A percentile compares a stretch with the other conserved stretches of the same genome.
Conservation (phyloP, 164 flowering plant species). For the Vitis riparia region DNA sequence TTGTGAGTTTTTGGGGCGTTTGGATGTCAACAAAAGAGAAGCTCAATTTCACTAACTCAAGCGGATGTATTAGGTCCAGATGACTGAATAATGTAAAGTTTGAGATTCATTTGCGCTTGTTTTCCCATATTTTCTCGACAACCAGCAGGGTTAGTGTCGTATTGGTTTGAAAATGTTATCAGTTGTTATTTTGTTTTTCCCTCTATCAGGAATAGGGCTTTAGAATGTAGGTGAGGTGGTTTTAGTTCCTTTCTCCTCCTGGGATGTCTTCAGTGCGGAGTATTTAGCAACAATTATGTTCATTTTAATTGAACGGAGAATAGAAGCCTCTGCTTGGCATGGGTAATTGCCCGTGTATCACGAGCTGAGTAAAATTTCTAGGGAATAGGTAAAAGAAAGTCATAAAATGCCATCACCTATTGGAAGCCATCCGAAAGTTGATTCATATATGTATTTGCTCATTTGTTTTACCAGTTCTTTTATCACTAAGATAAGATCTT, state of each 20-base stretch:
- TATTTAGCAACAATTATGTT: not conserved
- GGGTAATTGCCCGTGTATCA: not conserved
- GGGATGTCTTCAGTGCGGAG: not conserved
- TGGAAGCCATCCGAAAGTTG: too few species aligned
- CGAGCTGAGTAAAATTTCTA: not conserved
- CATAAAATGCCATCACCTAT: too few species aligned
- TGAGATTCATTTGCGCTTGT: not conserved
- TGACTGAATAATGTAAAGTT: not conserved
- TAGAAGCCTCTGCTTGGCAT: not conserved
- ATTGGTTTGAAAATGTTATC: not conserved
- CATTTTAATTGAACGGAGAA: not conserved
- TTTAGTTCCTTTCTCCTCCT: not conserved
- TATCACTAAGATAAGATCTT: not conserved
- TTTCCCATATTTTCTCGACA: not conserved
- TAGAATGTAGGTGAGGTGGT: not conserved
- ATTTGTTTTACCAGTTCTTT: not conserved
- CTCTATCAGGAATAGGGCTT: not conserved
- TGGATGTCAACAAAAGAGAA: not conserved
- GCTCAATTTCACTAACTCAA: not conserved
- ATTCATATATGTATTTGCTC: too few species aligned
- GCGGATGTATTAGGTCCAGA: not conserved
- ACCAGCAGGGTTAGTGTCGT: not conserved
- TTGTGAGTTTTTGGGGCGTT: not conserved
- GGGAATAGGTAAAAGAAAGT: too few species aligned
- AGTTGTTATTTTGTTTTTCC: not conserved